A percentile compares a stretch with the other conserved stretches of the same genome.
Conservation (phyloP, 306 rosid species). For the Medicago ruthenica region DNA sequence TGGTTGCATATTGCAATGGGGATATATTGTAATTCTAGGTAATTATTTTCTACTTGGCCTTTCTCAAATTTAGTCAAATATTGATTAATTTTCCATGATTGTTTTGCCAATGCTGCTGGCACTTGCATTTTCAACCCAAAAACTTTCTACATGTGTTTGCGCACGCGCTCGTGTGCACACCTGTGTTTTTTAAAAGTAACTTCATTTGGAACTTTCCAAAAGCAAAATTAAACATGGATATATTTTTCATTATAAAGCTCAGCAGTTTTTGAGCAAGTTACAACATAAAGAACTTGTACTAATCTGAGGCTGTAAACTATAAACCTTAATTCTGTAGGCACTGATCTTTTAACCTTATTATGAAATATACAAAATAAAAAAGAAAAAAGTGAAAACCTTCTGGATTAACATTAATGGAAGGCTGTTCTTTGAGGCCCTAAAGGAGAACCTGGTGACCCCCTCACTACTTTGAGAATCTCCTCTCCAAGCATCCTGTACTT, state of each 20-base stretch:
- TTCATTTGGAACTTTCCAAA: constrained; percentile 6
- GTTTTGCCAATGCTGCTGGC: not conserved
- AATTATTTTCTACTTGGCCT: not conserved
- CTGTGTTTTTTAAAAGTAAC: not conserved
- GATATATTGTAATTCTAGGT: not conserved
- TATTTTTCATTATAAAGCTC: constrained; percentile 39
- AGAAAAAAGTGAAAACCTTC: not conserved
- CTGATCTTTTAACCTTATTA: constrained; percentile 30
- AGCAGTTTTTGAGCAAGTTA: constrained; percentile 12
- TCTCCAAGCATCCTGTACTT: constrained; percentile 96
- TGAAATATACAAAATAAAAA: constrained; percentile 7
- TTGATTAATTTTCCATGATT: not conserved
- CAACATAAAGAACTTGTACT: constrained; percentile 29
- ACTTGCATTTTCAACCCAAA: constrained; percentile 8
- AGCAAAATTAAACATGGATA: not conserved
- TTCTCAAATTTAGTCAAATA: not conserved
- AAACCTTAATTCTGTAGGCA: constrained; percentile 39
- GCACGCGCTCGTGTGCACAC: not conserved
- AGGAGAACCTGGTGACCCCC: constrained; percentile 70
- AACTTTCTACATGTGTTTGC: not conserved
- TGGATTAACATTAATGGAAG: constrained; percentile 44
- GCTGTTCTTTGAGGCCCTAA: constrained; percentile 37
- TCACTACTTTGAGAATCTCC: constrained; percentile 74
- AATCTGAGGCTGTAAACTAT: constrained; percentile 33
- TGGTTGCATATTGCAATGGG: not conserved